phyloP scores from a whole-genome alignment of 2,329 filamentous ascomycete species.

The Fusarium decemcellulare region DNA sequence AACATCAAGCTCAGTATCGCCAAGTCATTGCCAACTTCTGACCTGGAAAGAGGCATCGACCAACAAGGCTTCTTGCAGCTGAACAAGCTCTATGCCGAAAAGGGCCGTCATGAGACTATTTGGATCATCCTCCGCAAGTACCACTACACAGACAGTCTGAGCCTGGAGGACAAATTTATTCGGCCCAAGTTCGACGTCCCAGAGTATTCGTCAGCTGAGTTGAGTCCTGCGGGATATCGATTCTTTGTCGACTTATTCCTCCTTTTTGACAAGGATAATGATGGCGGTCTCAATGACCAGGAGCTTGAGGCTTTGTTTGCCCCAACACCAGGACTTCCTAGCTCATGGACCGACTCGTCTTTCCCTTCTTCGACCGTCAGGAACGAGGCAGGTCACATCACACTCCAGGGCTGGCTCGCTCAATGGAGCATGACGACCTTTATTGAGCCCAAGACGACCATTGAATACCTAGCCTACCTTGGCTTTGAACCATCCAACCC shows the following conservation, averaged over 20 bases:
- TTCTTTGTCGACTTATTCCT: constrained; percentile 98
- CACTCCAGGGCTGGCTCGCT: constrained; percentile 96
- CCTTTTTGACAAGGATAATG: constrained; percentile 96
- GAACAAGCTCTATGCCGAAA: constrained; percentile 97
- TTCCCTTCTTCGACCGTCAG: constrained; percentile 96
- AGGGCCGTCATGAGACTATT: constrained; percentile 96
- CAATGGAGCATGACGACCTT: constrained; percentile 99
- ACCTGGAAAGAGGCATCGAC: constrained; percentile 81
- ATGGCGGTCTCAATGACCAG: constrained; percentile 89
- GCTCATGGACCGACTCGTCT: constrained; percentile 87
- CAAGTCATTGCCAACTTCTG: constrained; percentile 74
- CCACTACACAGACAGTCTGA: constrained; percentile 95
- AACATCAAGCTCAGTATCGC: constrained; percentile 93
- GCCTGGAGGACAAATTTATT: constrained; percentile 90
- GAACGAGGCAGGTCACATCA: constrained; percentile 96
- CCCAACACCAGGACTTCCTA: constrained; percentile 89
- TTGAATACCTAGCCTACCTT: constrained; percentile 96
- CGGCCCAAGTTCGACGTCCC: constrained; percentile 96
- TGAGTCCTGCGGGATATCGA: constrained; percentile 93
- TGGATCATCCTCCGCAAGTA: constrained; percentile 98
- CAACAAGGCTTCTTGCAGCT: constrained; percentile 87
- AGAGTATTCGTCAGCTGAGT: constrained; percentile 90
- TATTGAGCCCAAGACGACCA: constrained; percentile 91
- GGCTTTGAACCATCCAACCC: constrained; percentile 88
- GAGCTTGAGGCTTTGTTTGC: constrained; percentile 92